Base-by-base conservation (phyloP, 192 early-diverging fungal genomes). In the Mortierella hygrophila region DNA sequence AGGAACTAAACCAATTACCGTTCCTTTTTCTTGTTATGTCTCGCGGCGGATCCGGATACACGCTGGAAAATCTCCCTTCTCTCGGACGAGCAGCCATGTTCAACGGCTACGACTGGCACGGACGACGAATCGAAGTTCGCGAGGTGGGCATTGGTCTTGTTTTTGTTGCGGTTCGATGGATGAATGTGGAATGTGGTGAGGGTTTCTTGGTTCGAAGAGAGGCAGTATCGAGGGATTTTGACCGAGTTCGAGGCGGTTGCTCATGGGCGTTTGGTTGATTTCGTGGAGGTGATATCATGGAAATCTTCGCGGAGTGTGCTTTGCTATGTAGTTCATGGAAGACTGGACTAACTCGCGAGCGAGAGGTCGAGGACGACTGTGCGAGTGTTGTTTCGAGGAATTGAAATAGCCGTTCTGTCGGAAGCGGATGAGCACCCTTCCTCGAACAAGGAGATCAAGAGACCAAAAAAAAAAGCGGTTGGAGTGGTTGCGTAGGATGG, bases 21-120 rank as follows among this genome's bases (percentile, higher is more conserved):
- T 65, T 65, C 60, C 60, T 65, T 65, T 65, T 65, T 65, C 60
- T 65, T 65, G 60, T 32, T 65, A 65, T 65, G 60, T 65, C 60
- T 65, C 60, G 60, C 60, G 60, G 60, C 60, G 60, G 60, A 32
- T 65, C 60, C 60, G 60, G 29, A 65, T 32, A 65, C 60, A 32
- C 60, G 60, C n/a, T 46, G 71, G 46, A 46, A n/a, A n/a, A 41
- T 38, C 38, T 90, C 80, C 70, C 78, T 88, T 74, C 76, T 47
- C 21, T 41, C n/a, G 38, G 71, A 72, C 40, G 35, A 65, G 37
- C 88, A 96, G 96, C 93, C 35, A 93, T 93, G 89, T 96, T 94
- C 88, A 92, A 95, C 88, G 92, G 94, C 49, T 94, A 94, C 82
- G 94, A 96, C 60, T 94, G 93, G 95, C 90, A 94, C 78, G 94